Conservation (phyloP, 768 basidiomycete species). For the Psilocybe cubensis region DNA sequence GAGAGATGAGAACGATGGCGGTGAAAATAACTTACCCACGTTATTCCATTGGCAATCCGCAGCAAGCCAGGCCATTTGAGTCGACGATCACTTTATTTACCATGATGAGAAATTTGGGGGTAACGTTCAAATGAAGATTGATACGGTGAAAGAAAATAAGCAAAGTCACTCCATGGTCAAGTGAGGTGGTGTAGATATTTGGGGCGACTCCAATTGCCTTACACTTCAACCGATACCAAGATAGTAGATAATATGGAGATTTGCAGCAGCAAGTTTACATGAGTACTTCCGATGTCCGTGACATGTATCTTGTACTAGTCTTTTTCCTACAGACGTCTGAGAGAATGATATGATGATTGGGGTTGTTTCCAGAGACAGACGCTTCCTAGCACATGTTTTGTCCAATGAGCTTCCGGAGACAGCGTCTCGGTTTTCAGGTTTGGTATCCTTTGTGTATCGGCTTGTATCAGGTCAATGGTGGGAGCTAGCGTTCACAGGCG, state of each 20-base stretch:
- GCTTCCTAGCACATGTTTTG: too few relatives aligned
- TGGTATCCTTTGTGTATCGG: neutral
- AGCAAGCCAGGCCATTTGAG: neutral
- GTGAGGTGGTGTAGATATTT: neutral
- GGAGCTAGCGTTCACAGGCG: neutral
- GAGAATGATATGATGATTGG: neutral
- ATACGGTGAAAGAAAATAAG: neutral
- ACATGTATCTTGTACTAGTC: neutral
- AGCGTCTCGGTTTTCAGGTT: neutral
- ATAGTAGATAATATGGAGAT: neutral
- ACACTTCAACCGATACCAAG: neutral
- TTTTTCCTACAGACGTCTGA: neutral
- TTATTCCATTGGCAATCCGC: neutral
- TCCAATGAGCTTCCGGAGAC: neutral
- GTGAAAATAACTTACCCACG: neutral
- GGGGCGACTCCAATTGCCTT: neutral
- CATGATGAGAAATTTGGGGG: neutral
- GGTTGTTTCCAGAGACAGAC: neutral
- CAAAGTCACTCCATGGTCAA: neutral
- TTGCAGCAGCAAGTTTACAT: neutral
- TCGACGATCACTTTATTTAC: neutral
- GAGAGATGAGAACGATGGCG: neutral
- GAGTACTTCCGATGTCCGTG: neutral
- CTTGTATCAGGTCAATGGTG: neutral
- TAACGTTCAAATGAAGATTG: neutral